Conservation (phyloP, 306 rosid genomes). For the Vicia villosa region DNA sequence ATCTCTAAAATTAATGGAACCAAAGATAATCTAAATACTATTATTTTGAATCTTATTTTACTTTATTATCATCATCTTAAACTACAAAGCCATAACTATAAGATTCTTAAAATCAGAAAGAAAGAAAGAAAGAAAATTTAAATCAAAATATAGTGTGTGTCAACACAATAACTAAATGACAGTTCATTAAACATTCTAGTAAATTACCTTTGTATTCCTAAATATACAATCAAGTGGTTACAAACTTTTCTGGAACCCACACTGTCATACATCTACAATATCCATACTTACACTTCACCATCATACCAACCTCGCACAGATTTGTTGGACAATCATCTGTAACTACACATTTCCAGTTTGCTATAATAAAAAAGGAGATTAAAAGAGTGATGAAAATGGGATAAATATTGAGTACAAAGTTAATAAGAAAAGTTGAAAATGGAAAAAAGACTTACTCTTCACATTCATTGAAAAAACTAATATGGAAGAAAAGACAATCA, state of each 20-base stretch:
- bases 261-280: not conserved
- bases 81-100: no score
- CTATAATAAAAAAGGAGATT: not conserved
- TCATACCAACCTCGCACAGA: not conserved
- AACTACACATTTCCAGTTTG: not conserved
- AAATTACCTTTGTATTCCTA: no score
- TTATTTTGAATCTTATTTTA: not conserved
- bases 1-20: no score
- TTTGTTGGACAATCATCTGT: not conserved
- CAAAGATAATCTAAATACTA: no score
- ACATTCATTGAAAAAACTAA: not conserved
- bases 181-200: no score
- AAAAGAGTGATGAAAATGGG: not conserved
- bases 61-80: no score
- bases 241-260: not conserved
- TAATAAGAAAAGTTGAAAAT: not conserved
- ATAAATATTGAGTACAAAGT: not conserved
- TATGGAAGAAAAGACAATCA: not conserved
- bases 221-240: no score
- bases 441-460: not conserved
- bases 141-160: no score
- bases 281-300: not conserved
- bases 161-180: no score
- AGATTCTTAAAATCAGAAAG: no score
- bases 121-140: no score